These are phyloP conservation scores for Saccharomycopsis selenospora DNA, from an alignment of 805 yeast species.

Conservation along the genomic window DNA sequence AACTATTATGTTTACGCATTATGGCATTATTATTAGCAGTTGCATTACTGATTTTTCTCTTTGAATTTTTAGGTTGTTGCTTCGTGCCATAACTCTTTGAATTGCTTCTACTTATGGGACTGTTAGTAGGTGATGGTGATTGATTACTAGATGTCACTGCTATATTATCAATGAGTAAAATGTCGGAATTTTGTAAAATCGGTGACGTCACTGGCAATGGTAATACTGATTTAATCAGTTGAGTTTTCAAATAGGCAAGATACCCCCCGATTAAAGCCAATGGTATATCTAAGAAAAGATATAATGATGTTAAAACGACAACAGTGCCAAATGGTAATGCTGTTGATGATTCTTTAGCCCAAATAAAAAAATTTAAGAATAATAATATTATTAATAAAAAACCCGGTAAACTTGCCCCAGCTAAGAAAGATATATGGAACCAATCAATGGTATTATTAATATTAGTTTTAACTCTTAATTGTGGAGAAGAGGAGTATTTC, in stretches of 20 bases:
- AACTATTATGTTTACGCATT: too few relatives aligned
- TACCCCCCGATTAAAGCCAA: slow-evolving; percentile 68
- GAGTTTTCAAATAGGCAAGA: slow-evolving; percentile 33
- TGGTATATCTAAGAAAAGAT: slow-evolving; percentile 65
- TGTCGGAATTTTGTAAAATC: slow-evolving; percentile 23
- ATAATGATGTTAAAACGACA: slow-evolving; percentile 48
- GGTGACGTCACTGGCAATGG: slow-evolving; percentile 29
- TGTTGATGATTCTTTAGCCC: slow-evolving; percentile 68
- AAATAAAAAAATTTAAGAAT: slow-evolving; percentile 57
- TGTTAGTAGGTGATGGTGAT: background rate
- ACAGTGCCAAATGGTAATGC: slow-evolving; percentile 78
- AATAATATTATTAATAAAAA: slow-evolving; percentile 43
- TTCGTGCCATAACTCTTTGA: too few relatives aligned
- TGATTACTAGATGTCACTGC: slow-evolving; percentile 4
- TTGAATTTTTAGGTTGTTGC: too few relatives aligned
- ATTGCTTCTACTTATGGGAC: background rate
- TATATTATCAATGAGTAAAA: background rate
- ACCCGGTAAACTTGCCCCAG: slow-evolving; percentile 44
- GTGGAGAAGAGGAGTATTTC: background rate
- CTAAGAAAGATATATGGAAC: slow-evolving; percentile 31
- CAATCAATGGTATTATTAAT: slow-evolving; percentile 4
- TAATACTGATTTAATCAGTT: slow-evolving; percentile 14
- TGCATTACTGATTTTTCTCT: too few relatives aligned
- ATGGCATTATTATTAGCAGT: too few relatives aligned
- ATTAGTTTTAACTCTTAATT: slow-evolving; percentile 23